Base-by-base conservation (phyloP, 331 rosid genomes). In the Malus hybrid region DNA sequence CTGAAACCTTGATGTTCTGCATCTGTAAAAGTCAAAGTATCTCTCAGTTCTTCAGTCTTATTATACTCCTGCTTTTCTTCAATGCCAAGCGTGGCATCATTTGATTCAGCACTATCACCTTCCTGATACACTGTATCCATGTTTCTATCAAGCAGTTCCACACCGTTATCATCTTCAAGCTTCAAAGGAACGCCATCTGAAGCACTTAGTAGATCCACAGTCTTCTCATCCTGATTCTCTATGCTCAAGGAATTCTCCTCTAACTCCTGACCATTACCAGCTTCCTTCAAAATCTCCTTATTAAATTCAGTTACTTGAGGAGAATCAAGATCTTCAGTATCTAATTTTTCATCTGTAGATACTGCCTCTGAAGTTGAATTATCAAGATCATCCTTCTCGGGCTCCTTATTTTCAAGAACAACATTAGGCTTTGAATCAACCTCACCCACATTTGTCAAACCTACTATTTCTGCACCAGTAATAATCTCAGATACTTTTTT, bases 81-180 rank as follows among this genome's bases (percentile, higher is more conserved):
- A 53, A 62, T 68, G 6, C 63, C 30, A 63, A 53, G 42, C 3
- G 81, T 73, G 53, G 73, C 81, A 86, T 76, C 63, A 52, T 79
- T 77, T 13, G 58, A 74, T 28, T 63, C 83, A 52, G 63, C 77
- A 76, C 52, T 77, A 44, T 71, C 75, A 55, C 75, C 72, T 70
- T 71, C 82, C 30, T 58, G 68, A 68, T 69, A 56, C 64, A 66
- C 81, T 29, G 79, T 69, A 80, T 55, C 83, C 24, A 62, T 56
- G 63, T 36, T 50, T 73, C 71, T 76, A 32, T 74, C 89, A 71
- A 79, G 83, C 79, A 65, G 77, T 39, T 86, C 73, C 33, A 16
- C 78, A 63, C n/a, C 66, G 42, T 50, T 48, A 46, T 42, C 65
- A 68, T 67, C 83, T 64, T 42, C 74, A 66, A 77, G 32, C 68